Conservation (phyloP, 176 grass and related monocot genomes). For the Hyparrhenia diplandra region DNA sequence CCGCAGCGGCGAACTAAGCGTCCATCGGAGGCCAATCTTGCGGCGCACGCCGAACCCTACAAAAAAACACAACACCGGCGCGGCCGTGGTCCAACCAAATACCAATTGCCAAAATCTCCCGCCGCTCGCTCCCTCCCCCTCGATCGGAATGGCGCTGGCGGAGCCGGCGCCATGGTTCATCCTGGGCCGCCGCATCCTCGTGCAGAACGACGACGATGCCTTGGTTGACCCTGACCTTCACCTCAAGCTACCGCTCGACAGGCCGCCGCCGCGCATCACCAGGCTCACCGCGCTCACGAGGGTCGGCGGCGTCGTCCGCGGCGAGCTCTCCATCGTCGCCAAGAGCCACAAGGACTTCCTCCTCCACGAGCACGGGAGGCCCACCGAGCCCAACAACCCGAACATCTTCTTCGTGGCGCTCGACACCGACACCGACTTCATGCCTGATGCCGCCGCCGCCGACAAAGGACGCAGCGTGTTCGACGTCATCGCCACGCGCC, state of each 20-base stretch:
- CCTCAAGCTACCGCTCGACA: neutral
- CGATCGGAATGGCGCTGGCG: neutral
- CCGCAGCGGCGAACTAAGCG: no score
- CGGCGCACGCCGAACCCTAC: no score
- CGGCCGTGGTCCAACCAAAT: no score
- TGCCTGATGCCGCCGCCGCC: no score
- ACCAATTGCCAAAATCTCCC: no score
- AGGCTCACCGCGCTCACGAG: neutral
- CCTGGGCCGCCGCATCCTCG: neutral
- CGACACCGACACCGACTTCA: neutral
- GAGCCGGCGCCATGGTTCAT: neutral
- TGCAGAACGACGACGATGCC: neutral
- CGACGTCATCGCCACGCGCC: no score
- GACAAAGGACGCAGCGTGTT: neutral
- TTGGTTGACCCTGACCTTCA: neutral
- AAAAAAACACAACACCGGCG: no score
- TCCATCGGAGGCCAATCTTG: no score
- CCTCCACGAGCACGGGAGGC: neutral
- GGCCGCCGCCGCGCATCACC: neutral
- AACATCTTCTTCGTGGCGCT: neutral
- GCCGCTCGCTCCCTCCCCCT: neutral
- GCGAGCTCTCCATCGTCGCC: constrained; percentile 8
- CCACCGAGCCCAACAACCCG: neutral
- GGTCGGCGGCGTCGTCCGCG: neutral
- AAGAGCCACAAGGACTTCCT: neutral